Percentiles rank a stretch among this genome's conserved stretches.
Evolutionary conservation across 345 rosid species (phyloP).

Genomic region (Aegle marmelos): DNA sequence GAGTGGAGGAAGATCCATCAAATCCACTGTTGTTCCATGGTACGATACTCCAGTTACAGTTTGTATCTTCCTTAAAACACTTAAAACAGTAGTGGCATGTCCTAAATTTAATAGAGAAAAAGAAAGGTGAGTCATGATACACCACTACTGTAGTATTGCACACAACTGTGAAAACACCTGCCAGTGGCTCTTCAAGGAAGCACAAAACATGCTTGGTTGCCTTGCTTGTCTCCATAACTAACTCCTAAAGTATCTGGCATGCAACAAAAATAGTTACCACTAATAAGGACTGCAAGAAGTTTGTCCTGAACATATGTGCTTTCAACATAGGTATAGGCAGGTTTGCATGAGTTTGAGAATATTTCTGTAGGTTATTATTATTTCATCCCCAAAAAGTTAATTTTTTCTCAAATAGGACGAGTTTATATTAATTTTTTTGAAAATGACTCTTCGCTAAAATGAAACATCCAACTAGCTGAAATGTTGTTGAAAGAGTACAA

Average conservation of each 20-base stretch:
- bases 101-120: background rate
- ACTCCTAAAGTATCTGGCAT: background rate
- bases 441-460: no score
- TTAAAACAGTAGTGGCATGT: background rate
- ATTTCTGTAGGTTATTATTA: background rate
- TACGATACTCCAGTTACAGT: conserved; percentile 4
- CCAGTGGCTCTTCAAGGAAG: background rate
- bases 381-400: background rate
- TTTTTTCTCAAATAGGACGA: background rate
- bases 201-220: background rate
- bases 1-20: conserved; percentile 6
- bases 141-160: background rate
- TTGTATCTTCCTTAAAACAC: background rate
- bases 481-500: no score
- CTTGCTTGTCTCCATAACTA: background rate
- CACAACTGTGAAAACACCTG: background rate
- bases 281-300: background rate
- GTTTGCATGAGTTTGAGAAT: background rate
- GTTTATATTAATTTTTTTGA: no score
- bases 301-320: background rate
- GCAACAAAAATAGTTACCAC: background rate
- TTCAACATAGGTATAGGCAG: background rate
- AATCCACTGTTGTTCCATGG: conserved; percentile 9
- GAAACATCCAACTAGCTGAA: no score
- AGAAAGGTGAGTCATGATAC: background rate